phyloP scores from a whole-genome alignment of 257 asterid genomes.

The Capsicum baccatum region DNA sequence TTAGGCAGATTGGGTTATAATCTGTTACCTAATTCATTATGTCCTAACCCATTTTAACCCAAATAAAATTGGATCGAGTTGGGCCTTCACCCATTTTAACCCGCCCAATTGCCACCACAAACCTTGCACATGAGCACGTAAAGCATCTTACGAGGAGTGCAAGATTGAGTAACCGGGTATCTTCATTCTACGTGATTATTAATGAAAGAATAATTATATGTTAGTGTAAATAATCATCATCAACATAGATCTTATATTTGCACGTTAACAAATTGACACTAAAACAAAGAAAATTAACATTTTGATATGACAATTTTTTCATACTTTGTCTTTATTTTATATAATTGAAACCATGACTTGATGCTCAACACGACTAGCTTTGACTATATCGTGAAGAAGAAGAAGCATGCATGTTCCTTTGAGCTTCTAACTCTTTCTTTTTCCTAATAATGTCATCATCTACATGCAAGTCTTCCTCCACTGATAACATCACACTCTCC shows the following conservation, averaged over 20 bases:
- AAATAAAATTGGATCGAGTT: no score
- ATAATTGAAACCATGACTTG: background rate
- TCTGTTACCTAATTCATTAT: no score
- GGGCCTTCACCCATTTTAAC: no score
- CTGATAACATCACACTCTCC: constrained; percentile 39
- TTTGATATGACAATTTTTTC: background rate
- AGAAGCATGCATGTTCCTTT: background rate
- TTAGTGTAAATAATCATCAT: background rate
- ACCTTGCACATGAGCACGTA: no score
- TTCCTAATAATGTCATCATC: constrained; percentile 53
- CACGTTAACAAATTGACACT: background rate
- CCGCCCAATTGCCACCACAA: no score
- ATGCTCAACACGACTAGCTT: background rate
- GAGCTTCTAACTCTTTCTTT: constrained; percentile 34
- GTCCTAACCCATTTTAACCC: no score
- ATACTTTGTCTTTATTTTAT: background rate
- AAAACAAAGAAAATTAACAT: background rate
- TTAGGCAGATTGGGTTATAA: no score
- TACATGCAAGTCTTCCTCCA: constrained; percentile 54
- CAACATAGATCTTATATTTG: background rate
- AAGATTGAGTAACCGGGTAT: no score
- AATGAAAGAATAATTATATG: background rate
- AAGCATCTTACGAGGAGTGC: no score
- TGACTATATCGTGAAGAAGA: background rate
- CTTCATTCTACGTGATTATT: no score